Evolutionary conservation across 169 alveolate species (phyloP).

Genomic region (Ichthyophthirius multifiliis): DNA sequence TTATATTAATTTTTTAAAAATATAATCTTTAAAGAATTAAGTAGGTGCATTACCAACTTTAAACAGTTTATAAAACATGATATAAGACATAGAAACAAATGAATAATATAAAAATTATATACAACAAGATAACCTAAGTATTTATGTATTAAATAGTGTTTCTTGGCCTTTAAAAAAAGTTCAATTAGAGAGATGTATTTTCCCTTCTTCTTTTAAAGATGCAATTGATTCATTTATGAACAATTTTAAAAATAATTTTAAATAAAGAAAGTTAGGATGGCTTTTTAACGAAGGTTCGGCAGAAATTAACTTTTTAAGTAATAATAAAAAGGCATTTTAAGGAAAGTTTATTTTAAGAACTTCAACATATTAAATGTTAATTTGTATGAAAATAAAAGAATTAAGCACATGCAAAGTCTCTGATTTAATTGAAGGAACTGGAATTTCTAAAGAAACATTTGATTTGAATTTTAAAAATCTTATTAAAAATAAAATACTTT

Average conservation of each 20-base stretch:
- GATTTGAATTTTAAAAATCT: not conserved
- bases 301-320: not conserved
- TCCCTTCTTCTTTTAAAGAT: not conserved
- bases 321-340: not conserved
- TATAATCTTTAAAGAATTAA: not conserved
- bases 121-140: not conserved
- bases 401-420: not conserved
- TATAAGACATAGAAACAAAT: not conserved
- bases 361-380: not conserved
- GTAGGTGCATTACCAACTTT: conserved; percentile 1
- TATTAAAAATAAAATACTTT: not conserved
- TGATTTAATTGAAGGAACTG: not conserved
- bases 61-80: conserved; percentile 1
- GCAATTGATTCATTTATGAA: not conserved
- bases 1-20: not conserved
- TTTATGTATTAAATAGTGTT: not conserved
- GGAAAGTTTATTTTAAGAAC: not conserved
- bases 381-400: not conserved
- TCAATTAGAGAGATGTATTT: not conserved
- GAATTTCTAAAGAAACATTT: not conserved
- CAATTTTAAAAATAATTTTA: not conserved
- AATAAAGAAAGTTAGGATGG: not conserved
- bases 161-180: conserved; percentile 5
- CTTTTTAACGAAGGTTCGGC: conserved; percentile 3
- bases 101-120: not conserved